phyloP scores from a whole-genome alignment of 2,329 filamentous ascomycete species.

The Phyllosticta capitalensis region DNA sequence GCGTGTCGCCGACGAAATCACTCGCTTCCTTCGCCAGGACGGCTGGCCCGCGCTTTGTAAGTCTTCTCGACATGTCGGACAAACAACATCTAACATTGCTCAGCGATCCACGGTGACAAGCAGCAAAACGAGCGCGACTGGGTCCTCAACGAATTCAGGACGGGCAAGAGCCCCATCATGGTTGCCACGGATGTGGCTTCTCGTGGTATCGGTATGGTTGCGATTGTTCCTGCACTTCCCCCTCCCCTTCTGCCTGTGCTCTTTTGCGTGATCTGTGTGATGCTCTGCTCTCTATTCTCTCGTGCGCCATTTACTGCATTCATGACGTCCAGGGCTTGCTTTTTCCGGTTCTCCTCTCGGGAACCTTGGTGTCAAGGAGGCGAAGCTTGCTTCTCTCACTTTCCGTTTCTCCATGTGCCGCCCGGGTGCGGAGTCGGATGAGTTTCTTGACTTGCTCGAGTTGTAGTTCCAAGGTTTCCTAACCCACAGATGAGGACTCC shows the following conservation, averaged over 20 bases:
- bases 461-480: conserved; percentile 61
- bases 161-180: conserved; percentile 99
- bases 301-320: conserved; percentile 66
- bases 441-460: conserved; percentile 73
- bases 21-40: conserved; percentile 91
- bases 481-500: conserved; percentile 48
- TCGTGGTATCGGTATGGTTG: conserved; percentile 99
- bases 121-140: conserved; percentile 99
- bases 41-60: conserved; percentile 94
- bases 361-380: conserved; percentile 81
- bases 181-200: conserved; percentile 99
- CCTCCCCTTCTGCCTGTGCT: conserved; percentile 25
- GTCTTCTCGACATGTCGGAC: conserved; percentile 27
- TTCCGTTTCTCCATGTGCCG: conserved; percentile 62
- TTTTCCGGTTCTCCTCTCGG: conserved; percentile 73
- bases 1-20: conserved; percentile 97
- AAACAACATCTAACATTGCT: conserved; percentile 35
- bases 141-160: conserved; percentile 99
- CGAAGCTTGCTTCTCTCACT: conserved; percentile 61
- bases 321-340: conserved; percentile 83
- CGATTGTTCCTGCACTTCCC: conserved; percentile 37
- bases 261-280: conserved; percentile 54
- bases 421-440: conserved; percentile 67
- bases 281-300: conserved; percentile 89
- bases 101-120: conserved; percentile 97